A percentile compares a stretch with the other conserved stretches of the same genome.
phyloP scores from a whole-genome alignment of 2,329 filamentous ascomycete species.

The Stachybotrys chartarum region DNA sequence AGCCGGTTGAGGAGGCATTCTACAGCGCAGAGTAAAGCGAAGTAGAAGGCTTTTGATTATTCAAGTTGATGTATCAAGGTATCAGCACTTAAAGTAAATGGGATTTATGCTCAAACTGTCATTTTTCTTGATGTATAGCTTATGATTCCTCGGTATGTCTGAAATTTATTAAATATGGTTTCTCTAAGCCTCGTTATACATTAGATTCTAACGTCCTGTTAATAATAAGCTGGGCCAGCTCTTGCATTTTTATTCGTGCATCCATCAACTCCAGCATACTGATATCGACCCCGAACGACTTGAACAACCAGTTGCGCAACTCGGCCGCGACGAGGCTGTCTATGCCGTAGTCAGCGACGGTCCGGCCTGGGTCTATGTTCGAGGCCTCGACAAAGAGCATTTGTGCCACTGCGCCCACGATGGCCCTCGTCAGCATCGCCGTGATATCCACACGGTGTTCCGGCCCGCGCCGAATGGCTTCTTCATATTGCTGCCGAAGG shows the following conservation, averaged over 20 bases:
- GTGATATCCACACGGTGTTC: not conserved
- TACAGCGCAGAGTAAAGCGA: constrained; percentile 1
- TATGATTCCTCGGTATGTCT: too few relatives aligned
- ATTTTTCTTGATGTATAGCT: too few relatives aligned
- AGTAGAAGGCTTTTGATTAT: too few relatives aligned
- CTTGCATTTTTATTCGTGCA: not conserved
- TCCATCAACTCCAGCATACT: constrained; percentile 12
- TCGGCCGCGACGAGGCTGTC: constrained; percentile 21
- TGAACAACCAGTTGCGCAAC: constrained; percentile 18
- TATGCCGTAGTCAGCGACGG: constrained; percentile 14
- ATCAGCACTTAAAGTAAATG: too few relatives aligned
- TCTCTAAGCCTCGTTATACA: too few relatives aligned
- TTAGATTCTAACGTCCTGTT: too few relatives aligned
- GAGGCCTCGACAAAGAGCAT: constrained; percentile 12
- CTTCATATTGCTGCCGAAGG: not conserved
- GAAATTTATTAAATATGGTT: too few relatives aligned
- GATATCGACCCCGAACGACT: constrained; percentile 7
- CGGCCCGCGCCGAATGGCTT: not conserved
- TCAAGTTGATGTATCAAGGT: too few relatives aligned
- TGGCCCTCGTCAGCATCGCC: not conserved
- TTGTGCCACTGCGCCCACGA: constrained; percentile 7
- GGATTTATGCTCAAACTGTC: too few relatives aligned
- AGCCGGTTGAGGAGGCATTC: not conserved
- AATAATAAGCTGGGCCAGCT: too few relatives aligned
- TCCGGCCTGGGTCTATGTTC: constrained; percentile 9